These are phyloP conservation scores for Fusarium miscanthi DNA, from an alignment of 2,329 filamentous ascomycete species.

Conservation along the genomic window DNA sequence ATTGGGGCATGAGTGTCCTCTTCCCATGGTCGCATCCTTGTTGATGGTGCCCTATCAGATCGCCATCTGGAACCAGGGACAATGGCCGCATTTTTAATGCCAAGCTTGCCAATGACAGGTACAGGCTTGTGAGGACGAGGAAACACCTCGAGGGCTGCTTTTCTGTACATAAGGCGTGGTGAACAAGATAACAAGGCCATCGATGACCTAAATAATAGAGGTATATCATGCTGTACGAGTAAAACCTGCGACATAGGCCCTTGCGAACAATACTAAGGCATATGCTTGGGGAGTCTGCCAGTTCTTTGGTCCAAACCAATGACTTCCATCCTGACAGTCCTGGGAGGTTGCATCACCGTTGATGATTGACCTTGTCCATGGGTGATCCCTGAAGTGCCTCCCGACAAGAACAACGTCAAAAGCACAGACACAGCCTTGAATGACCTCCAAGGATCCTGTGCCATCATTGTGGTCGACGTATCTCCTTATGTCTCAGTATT, in stretches of 20 bases:
- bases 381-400: conserved; percentile 34
- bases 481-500: conserved; percentile 10
- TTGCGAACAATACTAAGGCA: background rate
- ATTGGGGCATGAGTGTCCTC: conserved; percentile 17
- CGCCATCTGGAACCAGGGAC: conserved; percentile 31
- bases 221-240: background rate
- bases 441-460: conserved; percentile 27
- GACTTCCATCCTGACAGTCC: conserved; percentile 3
- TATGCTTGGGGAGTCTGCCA: conserved; percentile 7
- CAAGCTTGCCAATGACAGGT: conserved; percentile 30
- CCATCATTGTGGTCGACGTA: conserved; percentile 12
- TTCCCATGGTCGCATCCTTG: conserved; percentile 21
- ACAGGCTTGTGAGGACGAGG: conserved; percentile 11
- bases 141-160: background rate
- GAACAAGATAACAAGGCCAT: background rate
- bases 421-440: conserved; percentile 29
- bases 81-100: conserved; percentile 13
- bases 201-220: too few relatives aligned
- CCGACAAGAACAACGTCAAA: conserved; percentile 28
- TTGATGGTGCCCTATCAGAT: conserved; percentile 41
- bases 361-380: conserved; percentile 30
- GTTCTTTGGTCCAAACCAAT: conserved; percentile 1
- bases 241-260: background rate
- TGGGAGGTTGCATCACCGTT: conserved; percentile 39
- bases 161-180: background rate